Percentiles rank a stretch among this genome's conserved stretches.
phyloP scores from a whole-genome alignment of 139 green algal species.

The Tetradesmus lagerheimii region DNA sequence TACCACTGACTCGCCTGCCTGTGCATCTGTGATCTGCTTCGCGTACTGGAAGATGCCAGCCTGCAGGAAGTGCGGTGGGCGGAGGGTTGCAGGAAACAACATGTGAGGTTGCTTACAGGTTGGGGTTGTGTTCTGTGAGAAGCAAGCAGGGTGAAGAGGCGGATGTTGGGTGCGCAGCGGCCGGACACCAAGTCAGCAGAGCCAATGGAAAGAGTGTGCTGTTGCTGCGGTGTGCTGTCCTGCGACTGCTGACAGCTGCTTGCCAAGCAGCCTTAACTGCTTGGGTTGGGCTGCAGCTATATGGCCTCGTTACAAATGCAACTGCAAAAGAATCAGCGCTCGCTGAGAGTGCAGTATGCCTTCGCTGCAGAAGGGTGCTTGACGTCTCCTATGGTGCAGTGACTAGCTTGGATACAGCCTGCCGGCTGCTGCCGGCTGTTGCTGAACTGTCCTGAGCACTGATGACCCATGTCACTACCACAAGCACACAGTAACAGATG shows the following conservation, averaged over 20 bases:
- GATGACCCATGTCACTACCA: background rate
- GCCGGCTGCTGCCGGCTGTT: background rate
- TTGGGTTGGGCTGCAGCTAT: no score
- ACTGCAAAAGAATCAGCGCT: no score
- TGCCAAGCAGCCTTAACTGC: no score
- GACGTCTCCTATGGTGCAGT: background rate
- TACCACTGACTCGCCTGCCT: slow-evolving; percentile 71
- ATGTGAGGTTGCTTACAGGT: no score
- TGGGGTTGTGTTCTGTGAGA: no score
- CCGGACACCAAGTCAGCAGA: background rate
- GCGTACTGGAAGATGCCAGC: slow-evolving; percentile 93
- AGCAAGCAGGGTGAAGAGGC: no score
- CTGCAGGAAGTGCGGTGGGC: slow-evolving; percentile 52
- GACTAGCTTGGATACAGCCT: background rate
- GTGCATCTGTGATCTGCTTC: slow-evolving; percentile 77
- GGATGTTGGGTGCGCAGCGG: background rate
- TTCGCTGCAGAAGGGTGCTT: no score
- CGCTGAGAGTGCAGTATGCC: no score
- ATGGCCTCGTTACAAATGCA: no score
- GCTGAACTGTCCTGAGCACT: background rate
- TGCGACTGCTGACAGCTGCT: background rate
- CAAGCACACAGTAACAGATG: background rate
- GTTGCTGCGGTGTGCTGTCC: background rate
- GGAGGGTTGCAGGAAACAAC: no score
- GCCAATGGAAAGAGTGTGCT: background rate